These are phyloP conservation scores for Ceratobasidium sp. DNA, from an alignment of 1,284 basidiomycete genomes.

Conservation along the genomic window DNA sequence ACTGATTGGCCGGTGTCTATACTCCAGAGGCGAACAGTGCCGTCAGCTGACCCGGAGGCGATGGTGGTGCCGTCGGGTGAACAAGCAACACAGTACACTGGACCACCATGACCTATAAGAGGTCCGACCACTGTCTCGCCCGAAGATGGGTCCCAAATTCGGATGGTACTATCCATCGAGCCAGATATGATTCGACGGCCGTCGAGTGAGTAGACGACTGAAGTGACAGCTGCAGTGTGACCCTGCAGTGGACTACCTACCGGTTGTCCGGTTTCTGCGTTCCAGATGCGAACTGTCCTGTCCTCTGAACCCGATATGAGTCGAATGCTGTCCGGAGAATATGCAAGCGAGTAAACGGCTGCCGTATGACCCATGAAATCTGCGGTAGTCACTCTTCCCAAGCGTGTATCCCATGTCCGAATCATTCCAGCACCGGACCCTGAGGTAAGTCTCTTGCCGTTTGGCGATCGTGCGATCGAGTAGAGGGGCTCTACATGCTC, in stretches of 20 bases:
- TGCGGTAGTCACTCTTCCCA: no score
- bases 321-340: neutral
- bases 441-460: no score
- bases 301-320: neutral
- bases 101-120: neutral
- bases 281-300: neutral
- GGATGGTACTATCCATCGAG: neutral
- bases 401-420: no score
- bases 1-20: neutral
- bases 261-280: neutral
- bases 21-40: neutral
- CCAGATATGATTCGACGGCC: neutral
- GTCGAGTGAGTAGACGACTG: constrained; percentile 2
- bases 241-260: neutral
- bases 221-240: neutral
- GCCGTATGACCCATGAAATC: neutral
- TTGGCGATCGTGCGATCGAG: no score
- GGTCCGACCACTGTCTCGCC: neutral
- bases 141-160: neutral
- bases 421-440: no score
- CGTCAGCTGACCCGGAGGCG: neutral
- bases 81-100: neutral
- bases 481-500: no score
- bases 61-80: neutral
- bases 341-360: neutral